phyloP scores from a whole-genome alignment of 139 green algal species.

The Picochlorum sp. region DNA sequence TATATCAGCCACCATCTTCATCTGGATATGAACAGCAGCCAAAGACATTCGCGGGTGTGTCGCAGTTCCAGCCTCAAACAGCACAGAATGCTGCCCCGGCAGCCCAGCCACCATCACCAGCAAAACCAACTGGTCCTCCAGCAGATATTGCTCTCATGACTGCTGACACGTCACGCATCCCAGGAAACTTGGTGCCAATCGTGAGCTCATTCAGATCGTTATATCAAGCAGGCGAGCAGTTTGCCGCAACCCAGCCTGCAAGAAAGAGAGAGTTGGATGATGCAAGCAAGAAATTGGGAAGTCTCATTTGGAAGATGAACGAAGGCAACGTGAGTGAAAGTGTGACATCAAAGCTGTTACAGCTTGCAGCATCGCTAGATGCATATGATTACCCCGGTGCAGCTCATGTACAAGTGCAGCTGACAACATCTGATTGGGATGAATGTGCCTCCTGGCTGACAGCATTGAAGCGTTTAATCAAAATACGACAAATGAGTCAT shows the following conservation, averaged over 20 bases:
- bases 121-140: slow-evolving; percentile 56
- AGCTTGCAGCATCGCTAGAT: slow-evolving; percentile 74
- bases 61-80: background rate
- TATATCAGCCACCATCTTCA: slow-evolving; percentile 12
- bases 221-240: slow-evolving; percentile 39
- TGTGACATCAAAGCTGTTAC: slow-evolving; percentile 66
- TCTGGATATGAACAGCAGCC: background rate
- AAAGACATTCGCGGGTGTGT: slow-evolving; percentile 11
- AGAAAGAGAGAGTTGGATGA: slow-evolving; percentile 95
- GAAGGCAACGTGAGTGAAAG: slow-evolving; percentile 51
- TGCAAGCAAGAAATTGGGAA: slow-evolving; percentile 76
- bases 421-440: slow-evolving; percentile 93
- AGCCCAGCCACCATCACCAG: slow-evolving; percentile 17
- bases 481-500: slow-evolving; percentile 35
- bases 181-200: slow-evolving; percentile 50
- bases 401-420: slow-evolving; percentile 65
- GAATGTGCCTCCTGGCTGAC: slow-evolving; percentile 86
- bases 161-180: slow-evolving; percentile 51
- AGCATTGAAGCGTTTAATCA: slow-evolving; percentile 91
- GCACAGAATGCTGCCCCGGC: background rate
- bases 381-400: slow-evolving; percentile 66
- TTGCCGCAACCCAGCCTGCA: slow-evolving; percentile 18
- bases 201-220: slow-evolving; percentile 58
- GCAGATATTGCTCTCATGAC: slow-evolving; percentile 59
- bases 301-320: slow-evolving; percentile 87